phyloP scores from a whole-genome alignment of 805 yeast genomes.

The Candida glaebosa region DNA sequence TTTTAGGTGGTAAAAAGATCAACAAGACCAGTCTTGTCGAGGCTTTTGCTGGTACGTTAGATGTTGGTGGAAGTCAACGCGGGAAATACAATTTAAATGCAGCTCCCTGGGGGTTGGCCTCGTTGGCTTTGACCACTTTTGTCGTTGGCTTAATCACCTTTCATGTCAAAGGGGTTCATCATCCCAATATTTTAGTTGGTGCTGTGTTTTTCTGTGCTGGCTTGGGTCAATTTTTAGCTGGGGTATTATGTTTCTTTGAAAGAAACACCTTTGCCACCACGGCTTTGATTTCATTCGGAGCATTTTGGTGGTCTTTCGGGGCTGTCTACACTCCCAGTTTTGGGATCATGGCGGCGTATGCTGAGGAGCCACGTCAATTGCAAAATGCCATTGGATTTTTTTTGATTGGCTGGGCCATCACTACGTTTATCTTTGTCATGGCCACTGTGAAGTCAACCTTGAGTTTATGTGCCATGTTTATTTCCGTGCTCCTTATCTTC shows the following conservation, averaged over 20 bases:
- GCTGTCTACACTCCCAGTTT: constrained; percentile 28
- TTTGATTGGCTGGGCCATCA: constrained; percentile 37
- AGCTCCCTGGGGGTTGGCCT: constrained; percentile 60
- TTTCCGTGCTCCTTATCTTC: constrained; percentile 37
- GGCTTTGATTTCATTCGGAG: constrained; percentile 54
- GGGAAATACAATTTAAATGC: constrained; percentile 62
- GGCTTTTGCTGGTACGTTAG: constrained; percentile 38
- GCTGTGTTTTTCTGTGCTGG: constrained; percentile 66
- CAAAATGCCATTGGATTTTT: constrained; percentile 33
- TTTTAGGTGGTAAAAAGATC: constrained; percentile 31
- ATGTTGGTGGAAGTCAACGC: constrained; percentile 30
- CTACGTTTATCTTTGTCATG: constrained; percentile 33
- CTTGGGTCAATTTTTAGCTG: constrained; percentile 55
- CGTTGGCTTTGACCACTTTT: constrained; percentile 63
- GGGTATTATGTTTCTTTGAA: constrained; percentile 62
- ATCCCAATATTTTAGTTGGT: constrained; percentile 56
- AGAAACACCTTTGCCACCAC: constrained; percentile 69
- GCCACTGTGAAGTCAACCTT: constrained; percentile 37
- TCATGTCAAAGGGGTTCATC: constrained; percentile 51
- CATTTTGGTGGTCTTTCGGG: constrained; percentile 34
- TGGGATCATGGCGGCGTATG: constrained; percentile 32
- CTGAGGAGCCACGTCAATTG: constrained; percentile 23
- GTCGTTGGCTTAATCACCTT: constrained; percentile 56
- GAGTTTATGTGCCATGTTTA: constrained; percentile 34
- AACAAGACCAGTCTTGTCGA: constrained; percentile 36